These are phyloP conservation scores for Ogataea polymorpha DNA, from an alignment of 805 yeast species.

Conservation along the genomic window DNA sequence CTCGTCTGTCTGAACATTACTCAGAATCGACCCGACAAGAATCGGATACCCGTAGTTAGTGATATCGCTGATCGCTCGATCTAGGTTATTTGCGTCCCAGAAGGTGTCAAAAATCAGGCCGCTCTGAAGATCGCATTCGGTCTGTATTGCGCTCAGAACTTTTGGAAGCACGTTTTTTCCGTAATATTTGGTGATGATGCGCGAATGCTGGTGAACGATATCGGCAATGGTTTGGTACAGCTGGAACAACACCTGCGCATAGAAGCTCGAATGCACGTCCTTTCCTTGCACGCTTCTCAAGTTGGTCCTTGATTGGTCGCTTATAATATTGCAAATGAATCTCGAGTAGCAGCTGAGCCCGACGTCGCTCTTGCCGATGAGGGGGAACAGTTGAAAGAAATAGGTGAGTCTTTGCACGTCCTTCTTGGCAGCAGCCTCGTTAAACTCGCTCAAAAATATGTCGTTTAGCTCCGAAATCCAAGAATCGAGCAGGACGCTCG, in stretches of 20 bases:
- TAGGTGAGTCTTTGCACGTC: conserved; percentile 71
- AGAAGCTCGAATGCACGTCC: conserved; percentile 45
- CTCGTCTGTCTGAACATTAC: conserved; percentile 27
- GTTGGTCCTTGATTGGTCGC: conserved; percentile 70
- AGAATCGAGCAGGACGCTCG: conserved; percentile 49
- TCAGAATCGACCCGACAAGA: conserved; percentile 35
- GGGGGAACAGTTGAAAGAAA: conserved; percentile 83
- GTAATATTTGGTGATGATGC: conserved; percentile 70
- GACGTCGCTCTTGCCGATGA: conserved; percentile 64
- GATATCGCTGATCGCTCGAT: conserved; percentile 52
- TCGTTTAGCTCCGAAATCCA: conserved; percentile 60
- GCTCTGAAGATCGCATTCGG: conserved; percentile 90
- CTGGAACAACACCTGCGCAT: conserved; percentile 58
- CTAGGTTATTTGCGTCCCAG: conserved; percentile 66
- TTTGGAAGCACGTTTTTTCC: conserved; percentile 60
- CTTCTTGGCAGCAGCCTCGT: conserved; percentile 60
- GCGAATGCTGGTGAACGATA: conserved; percentile 83
- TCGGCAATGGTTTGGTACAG: conserved; percentile 81
- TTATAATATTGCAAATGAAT: conserved; percentile 81
- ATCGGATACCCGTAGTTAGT: conserved; percentile 51
- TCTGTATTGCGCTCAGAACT: conserved; percentile 72
- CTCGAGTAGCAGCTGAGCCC: conserved; percentile 82
- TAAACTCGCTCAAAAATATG: conserved; percentile 61
- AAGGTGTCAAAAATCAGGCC: conserved; percentile 85
- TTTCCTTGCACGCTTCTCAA: conserved; percentile 44